Percentiles rank a stretch among this genome's conserved stretches.
Conservation (phyloP, 2,329 filamentous ascomycete species). For the Cercospora brassicicola region DNA sequence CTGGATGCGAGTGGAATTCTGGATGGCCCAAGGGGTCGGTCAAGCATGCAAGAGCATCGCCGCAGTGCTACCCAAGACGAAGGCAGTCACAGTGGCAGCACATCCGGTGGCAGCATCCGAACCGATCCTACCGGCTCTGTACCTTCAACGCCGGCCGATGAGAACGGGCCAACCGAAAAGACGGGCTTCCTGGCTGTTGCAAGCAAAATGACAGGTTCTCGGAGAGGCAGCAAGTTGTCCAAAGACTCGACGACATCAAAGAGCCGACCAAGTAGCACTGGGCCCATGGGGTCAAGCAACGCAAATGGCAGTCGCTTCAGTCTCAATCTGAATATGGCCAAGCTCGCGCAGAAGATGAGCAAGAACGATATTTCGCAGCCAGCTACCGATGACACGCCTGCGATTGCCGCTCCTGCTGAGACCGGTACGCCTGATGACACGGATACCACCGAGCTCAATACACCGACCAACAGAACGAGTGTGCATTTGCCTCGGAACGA, state of each 20-base stretch:
- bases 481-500: background rate
- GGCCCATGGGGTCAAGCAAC: conserved; percentile 22
- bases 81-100: conserved; percentile 35
- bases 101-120: conserved; percentile 28
- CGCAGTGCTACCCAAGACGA: conserved; percentile 46
- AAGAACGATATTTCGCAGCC: conserved; percentile 16
- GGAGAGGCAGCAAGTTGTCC: conserved; percentile 32
- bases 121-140: conserved; percentile 32
- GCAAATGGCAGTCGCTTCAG: conserved; percentile 41
- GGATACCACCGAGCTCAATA: background rate
- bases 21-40: conserved; percentile 36
- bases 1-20: conserved; percentile 34
- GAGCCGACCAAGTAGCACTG: conserved; percentile 44
- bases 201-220: conserved; percentile 32
- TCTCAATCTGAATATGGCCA: conserved; percentile 44
- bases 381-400: conserved; percentile 3
- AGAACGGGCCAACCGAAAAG: conserved; percentile 33
- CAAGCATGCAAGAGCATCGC: conserved; percentile 40
- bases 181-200: conserved; percentile 35
- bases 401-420: conserved; percentile 1
- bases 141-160: conserved; percentile 48
- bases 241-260: conserved; percentile 35
- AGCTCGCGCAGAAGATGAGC: conserved; percentile 42
- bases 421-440: background rate
- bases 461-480: conserved; percentile 12